Percentiles rank a stretch among this genome's conserved stretches.
Conservation (phyloP, 1,139 yeast species). For the Saccharomyces hybrid region DNA sequence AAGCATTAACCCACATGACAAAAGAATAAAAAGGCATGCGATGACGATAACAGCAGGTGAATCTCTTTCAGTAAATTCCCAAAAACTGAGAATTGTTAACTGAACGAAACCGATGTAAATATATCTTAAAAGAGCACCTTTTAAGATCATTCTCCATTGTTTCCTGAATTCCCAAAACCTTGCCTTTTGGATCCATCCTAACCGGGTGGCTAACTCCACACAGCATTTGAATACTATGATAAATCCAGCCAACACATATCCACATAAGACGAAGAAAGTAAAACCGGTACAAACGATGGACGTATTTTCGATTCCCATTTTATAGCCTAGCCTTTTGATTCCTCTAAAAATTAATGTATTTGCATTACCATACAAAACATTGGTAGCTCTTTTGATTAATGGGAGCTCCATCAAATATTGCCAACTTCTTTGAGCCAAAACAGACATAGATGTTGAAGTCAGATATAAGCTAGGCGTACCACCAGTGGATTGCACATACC, state of each 20-base stretch:
- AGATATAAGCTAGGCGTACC: slow-evolving; percentile 61
- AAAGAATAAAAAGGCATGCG: slow-evolving; percentile 52
- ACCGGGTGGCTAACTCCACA: slow-evolving; percentile 38
- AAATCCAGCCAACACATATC: slow-evolving; percentile 49
- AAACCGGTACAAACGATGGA: slow-evolving; percentile 68
- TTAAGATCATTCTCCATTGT: slow-evolving; percentile 48
- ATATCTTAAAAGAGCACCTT: slow-evolving; percentile 62
- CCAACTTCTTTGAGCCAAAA: slow-evolving; percentile 60
- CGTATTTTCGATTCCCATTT: slow-evolving; percentile 60
- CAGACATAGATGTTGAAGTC: slow-evolving; percentile 49
- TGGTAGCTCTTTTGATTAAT: slow-evolving; percentile 29
- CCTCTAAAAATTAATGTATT: slow-evolving; percentile 59
- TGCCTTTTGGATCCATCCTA: slow-evolving; percentile 40
- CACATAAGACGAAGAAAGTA: slow-evolving; percentile 61
- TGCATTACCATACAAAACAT: slow-evolving; percentile 36
- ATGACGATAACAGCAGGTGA: slow-evolving; percentile 68
- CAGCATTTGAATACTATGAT: slow-evolving; percentile 42
- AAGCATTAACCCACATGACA: slow-evolving; percentile 46
- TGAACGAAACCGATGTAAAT: slow-evolving; percentile 71
- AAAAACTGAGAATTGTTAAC: slow-evolving; percentile 54
- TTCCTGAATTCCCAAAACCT: slow-evolving; percentile 44
- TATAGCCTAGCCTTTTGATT: slow-evolving; percentile 60
- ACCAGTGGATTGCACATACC: slow-evolving; percentile 78
- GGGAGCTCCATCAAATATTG: slow-evolving; percentile 22
- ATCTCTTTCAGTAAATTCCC: slow-evolving; percentile 65